phyloP scores from a whole-genome alignment of 495 filamentous ascomycete species.

The Aeminium ludgeri region DNA sequence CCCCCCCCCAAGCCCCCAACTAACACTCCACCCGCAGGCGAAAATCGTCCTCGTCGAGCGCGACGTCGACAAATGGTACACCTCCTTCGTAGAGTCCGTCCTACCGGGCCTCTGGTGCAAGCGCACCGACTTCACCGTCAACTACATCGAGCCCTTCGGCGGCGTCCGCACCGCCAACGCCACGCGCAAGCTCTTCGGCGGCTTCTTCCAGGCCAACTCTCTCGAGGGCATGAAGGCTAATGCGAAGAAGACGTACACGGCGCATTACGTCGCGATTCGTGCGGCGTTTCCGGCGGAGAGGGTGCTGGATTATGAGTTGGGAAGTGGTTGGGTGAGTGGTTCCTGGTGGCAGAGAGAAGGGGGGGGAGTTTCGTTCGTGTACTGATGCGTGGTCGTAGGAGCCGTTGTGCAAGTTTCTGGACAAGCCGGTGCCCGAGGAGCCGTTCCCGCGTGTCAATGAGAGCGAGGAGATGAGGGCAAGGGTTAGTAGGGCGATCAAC shows the following conservation, averaged over 20 bases:
- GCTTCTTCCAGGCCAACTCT: neutral
- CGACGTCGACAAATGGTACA: slow-evolving; percentile 30
- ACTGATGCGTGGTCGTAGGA: neutral
- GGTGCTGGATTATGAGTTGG: slow-evolving; percentile 1
- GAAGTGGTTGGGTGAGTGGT: neutral
- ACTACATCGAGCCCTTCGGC: neutral
- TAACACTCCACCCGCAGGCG: slow-evolving; percentile 18
- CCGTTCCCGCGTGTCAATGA: slow-evolving; percentile 16
- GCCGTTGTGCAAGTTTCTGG: slow-evolving; percentile 15
- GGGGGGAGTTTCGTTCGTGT: neutral
- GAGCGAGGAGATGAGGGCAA: slow-evolving; percentile 6
- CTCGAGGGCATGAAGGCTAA: too few relatives aligned
- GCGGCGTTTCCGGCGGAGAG: neutral
- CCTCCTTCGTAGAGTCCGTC: slow-evolving; percentile 11
- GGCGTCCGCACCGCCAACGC: neutral
- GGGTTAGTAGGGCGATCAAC: neutral
- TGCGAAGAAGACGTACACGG: neutral
- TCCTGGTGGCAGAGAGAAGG: too few relatives aligned
- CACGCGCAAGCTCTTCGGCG: neutral
- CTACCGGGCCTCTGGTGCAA: slow-evolving; percentile 12
- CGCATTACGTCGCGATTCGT: neutral
- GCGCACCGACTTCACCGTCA: slow-evolving; percentile 20
- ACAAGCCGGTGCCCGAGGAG: slow-evolving; percentile 12
- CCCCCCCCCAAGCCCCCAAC: too few relatives aligned
- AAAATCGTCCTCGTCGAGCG: slow-evolving; percentile 29